Conservation (phyloP, 2,329 filamentous ascomycete species). For the Penicillium fuscoglaucum region DNA sequence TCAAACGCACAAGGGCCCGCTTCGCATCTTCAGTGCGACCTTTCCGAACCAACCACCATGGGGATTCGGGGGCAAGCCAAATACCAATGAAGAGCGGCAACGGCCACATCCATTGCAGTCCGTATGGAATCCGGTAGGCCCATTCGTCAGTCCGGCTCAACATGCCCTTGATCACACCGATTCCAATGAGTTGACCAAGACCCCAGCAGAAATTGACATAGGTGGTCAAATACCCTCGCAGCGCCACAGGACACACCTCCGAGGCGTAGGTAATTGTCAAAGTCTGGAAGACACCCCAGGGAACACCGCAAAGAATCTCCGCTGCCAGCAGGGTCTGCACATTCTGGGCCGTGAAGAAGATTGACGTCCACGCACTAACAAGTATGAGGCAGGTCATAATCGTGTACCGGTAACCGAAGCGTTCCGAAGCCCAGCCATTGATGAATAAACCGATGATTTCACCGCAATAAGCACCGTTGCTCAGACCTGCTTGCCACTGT, state of each 20-base stretch:
- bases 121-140: constrained; percentile 55
- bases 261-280: constrained; percentile 50
- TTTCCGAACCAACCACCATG: constrained; percentile 54
- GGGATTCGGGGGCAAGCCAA: constrained; percentile 52
- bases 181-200: constrained; percentile 53
- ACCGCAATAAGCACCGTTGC: constrained; percentile 46
- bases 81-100: constrained; percentile 51
- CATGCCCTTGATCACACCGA: constrained; percentile 54
- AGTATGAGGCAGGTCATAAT: constrained; percentile 50
- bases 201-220: constrained; percentile 52
- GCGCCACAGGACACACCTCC: constrained; percentile 49
- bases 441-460: constrained; percentile 54
- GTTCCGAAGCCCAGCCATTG: constrained; percentile 53
- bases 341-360: constrained; percentile 54
- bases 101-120: constrained; percentile 57
- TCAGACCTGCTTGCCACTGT: constrained; percentile 49
- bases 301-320: constrained; percentile 53
- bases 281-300: constrained; percentile 56
- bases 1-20: constrained; percentile 46
- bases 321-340: constrained; percentile 51
- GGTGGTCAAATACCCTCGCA: constrained; percentile 49
- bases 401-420: constrained; percentile 54
- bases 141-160: constrained; percentile 49
- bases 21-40: constrained; percentile 51
- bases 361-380: constrained; percentile 50